phyloP scores from a whole-genome alignment of 371 early-diverging fungal species.

The Mortierella sp. region DNA sequence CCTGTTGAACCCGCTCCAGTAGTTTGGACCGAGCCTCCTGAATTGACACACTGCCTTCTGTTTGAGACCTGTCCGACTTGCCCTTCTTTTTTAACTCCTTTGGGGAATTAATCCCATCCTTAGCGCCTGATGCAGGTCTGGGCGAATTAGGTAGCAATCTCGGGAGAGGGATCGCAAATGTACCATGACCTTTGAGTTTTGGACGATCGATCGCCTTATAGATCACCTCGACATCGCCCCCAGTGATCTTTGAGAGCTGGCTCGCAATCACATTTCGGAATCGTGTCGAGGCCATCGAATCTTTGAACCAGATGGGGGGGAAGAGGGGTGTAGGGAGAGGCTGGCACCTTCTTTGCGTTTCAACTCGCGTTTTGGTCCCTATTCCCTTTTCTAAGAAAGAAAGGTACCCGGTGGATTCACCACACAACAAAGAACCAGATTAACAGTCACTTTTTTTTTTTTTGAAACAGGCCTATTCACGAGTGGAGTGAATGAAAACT shows the following conservation, averaged over 20 bases:
- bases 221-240: constrained; percentile 38
- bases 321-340: no score
- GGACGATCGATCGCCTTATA: constrained; percentile 57
- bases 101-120: no score
- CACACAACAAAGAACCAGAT: not conserved
- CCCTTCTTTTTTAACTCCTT: no score
- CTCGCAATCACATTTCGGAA: constrained; percentile 61
- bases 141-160: constrained; percentile 19
- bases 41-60: no score
- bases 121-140: no score
- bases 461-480: no score
- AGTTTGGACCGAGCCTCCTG: constrained; percentile 10
- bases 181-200: constrained; percentile 53
- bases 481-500: no score
- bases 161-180: constrained; percentile 41
- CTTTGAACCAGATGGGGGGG: not conserved
- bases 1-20: constrained; percentile 16
- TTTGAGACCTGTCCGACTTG: no score
- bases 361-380: no score
- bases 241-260: constrained; percentile 47
- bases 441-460: constrained; percentile 1
- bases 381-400: not conserved
- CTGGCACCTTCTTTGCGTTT: no score
- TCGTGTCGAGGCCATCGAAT: constrained; percentile 45
- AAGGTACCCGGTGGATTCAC: not conserved